phyloP scores from a whole-genome alignment of 2,329 filamentous ascomycete species.

The Penicillium sp. region DNA sequence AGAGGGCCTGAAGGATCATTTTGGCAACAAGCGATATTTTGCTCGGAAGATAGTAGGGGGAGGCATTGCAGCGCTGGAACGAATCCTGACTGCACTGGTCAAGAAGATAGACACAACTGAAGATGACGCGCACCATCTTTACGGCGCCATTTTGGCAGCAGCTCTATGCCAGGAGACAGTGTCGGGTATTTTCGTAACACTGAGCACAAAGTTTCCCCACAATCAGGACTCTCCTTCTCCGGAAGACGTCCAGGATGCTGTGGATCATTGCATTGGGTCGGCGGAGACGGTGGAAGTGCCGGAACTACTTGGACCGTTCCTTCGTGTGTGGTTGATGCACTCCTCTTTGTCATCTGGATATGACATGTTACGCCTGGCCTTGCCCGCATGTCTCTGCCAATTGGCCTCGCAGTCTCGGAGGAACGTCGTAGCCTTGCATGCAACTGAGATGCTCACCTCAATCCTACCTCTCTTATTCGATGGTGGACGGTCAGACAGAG shows the following conservation, averaged over 20 bases:
- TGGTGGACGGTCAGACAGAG: slow-evolving; percentile 52
- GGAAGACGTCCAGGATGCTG: slow-evolving; percentile 25
- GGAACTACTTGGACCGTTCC: slow-evolving; percentile 37
- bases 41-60: slow-evolving; percentile 69
- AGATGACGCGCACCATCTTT: slow-evolving; percentile 70
- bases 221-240: slow-evolving; percentile 12
- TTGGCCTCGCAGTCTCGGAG: slow-evolving; percentile 61
- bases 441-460: slow-evolving; percentile 66
- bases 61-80: slow-evolving; percentile 75
- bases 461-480: slow-evolving; percentile 63
- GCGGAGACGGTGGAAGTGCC: slow-evolving; percentile 43
- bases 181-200: slow-evolving; percentile 60
- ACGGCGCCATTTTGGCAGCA: slow-evolving; percentile 78
- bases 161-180: slow-evolving; percentile 74
- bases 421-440: slow-evolving; percentile 70
- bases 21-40: slow-evolving; percentile 87
- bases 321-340: slow-evolving; percentile 54
- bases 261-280: slow-evolving; percentile 38
- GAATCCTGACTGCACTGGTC: slow-evolving; percentile 64
- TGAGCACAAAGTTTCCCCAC: slow-evolving; percentile 28
- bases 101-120: slow-evolving; percentile 48
- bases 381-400: slow-evolving; percentile 62
- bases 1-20: slow-evolving; percentile 71
- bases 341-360: slow-evolving; percentile 52
- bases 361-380: slow-evolving; percentile 48